Evolutionary conservation across 768 basidiomycete genomes (phyloP).

Genomic region (Suillus subluteus): DNA sequence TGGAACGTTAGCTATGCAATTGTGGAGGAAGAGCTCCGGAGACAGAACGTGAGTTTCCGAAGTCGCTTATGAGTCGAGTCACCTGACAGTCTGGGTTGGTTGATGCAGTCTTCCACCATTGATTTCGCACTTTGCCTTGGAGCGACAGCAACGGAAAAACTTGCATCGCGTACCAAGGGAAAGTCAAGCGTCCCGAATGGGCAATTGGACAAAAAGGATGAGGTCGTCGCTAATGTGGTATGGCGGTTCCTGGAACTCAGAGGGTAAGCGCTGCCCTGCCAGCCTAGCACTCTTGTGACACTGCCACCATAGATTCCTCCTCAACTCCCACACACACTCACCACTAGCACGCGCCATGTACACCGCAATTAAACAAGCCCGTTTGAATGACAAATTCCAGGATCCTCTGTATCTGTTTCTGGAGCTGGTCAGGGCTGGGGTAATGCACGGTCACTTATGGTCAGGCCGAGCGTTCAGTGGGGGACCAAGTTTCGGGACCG

Average conservation of each 20-base stretch:
- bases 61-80: conserved; percentile 28
- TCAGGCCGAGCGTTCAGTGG: conserved; percentile 88
- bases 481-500: conserved; percentile 92
- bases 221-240: conserved; percentile 96
- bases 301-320: conserved; percentile 67
- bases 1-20: conserved; percentile 89
- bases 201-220: conserved; percentile 95
- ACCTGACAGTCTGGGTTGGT: conserved; percentile 16
- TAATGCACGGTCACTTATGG: conserved; percentile 94
- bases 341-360: conserved; percentile 91
- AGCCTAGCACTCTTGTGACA: conserved; percentile 13
- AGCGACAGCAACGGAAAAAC: conserved; percentile 80
- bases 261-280: conserved; percentile 59
- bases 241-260: conserved; percentile 97
- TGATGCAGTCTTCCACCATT: conserved; percentile 87
- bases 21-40: conserved; percentile 92
- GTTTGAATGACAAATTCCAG: conserved; percentile 98
- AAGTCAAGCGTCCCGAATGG: conserved; percentile 47
- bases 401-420: conserved; percentile 94
- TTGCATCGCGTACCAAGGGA: conserved; percentile 80
- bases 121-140: conserved; percentile 95
- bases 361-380: conserved; percentile 72
- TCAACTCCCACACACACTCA: conserved; percentile 88
- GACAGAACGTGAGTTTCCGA: conserved; percentile 83
- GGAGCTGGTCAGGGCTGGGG: conserved; percentile 94